Base-by-base conservation (phyloP, 495 filamentous ascomycete species). In the Neurospora sp. region DNA sequence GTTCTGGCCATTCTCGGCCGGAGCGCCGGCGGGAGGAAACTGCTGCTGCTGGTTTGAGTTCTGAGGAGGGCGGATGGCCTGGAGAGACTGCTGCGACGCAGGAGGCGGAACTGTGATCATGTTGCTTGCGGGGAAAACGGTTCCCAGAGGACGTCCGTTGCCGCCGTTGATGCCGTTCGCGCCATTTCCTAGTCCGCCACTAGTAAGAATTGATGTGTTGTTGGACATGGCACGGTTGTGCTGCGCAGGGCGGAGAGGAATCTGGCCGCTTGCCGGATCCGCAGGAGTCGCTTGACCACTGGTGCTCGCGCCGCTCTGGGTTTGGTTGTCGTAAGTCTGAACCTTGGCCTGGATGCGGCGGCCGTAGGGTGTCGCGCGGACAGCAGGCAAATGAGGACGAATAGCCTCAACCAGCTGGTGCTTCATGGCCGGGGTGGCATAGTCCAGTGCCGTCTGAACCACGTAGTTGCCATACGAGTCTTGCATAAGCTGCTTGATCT, bases 391-490 rank as follows among this genome's bases (percentile, higher is more conserved):
- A 72, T 93, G 87, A 1, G 94, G 95, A 35, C 93, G 93, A 74
- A 99, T 92, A 39, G 86, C 86, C 42, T 98, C 93, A 44, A 96
- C 88, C 27, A 99, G 87, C 37, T 87, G 86, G 72, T 84, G 83
- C 81, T 94, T 93, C 75, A 89, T 91, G 10, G 88, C 85, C 0
- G 86, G 80, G 69, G 94, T 92, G 9, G 92, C 89, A 76, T 93
- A 94, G 74, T 98, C 94, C 75, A 97, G 84, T 62, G 96, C 96
- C 41, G 96, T 99, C 86, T 99, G 96, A 44, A 98, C 91, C 74
- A 99, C 96, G 79, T 99, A 99, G 82, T 99, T 99, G 75, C 92
- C 96, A 79, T 92, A 99, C 0, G 90, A 92, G 80, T 99, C 96
- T 38, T 93, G 92, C 41, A 98, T 86, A 75, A 97, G 89, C 75